phyloP scores from a whole-genome alignment of 2,329 filamentous ascomycete genomes.

The Lasiodiplodia sp. region DNA sequence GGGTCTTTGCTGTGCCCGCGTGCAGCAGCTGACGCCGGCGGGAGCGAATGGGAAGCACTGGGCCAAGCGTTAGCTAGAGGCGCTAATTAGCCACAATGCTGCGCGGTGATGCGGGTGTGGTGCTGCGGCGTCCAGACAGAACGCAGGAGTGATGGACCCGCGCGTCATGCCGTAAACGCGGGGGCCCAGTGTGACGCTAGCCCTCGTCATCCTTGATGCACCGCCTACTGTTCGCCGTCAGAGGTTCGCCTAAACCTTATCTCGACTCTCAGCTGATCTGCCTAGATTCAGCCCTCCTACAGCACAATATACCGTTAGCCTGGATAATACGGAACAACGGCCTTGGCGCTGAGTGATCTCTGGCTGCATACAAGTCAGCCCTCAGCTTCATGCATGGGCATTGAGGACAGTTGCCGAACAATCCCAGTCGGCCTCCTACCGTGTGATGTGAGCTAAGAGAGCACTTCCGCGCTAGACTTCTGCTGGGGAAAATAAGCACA shows the following conservation, averaged over 20 bases:
- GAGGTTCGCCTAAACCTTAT: slow-evolving; percentile 13
- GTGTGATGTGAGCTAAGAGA: background rate
- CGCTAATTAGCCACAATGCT: slow-evolving; percentile 13
- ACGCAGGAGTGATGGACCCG: slow-evolving; percentile 5
- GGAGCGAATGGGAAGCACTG: background rate
- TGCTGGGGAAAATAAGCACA: background rate
- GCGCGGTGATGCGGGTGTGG: slow-evolving; percentile 13
- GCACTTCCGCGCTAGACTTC: background rate
- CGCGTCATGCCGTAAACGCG: slow-evolving; percentile 2
- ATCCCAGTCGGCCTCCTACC: background rate
- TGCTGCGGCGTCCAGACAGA: slow-evolving; percentile 10
- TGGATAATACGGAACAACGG: background rate
- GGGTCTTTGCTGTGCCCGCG: background rate
- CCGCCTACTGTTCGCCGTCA: background rate
- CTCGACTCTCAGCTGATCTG: slow-evolving; percentile 26
- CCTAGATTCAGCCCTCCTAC: slow-evolving; percentile 11
- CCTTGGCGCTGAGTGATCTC: background rate
- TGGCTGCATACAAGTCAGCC: background rate
- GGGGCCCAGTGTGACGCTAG: background rate
- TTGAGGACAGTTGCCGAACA: background rate
- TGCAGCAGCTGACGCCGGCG: slow-evolving; percentile 19
- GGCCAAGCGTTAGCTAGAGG: background rate
- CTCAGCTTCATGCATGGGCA: background rate
- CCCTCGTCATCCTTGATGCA: slow-evolving; percentile 10
- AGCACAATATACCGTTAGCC: background rate